Evolutionary conservation across 768 basidiomycete genomes (phyloP).

Genomic region (Trametes cinnabarina): DNA sequence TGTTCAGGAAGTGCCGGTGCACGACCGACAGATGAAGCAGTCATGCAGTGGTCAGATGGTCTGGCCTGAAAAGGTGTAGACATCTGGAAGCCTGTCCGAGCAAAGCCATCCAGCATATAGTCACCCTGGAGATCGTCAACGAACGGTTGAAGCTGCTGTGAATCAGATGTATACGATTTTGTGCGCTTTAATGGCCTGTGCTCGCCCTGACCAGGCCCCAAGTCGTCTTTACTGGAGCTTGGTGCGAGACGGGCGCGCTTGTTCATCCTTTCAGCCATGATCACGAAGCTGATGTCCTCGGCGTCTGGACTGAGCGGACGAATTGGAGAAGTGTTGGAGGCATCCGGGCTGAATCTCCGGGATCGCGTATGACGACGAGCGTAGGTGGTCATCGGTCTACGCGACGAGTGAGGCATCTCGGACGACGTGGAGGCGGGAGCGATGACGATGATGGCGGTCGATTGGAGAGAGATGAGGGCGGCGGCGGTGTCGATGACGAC

Average conservation of each 20-base stretch:
- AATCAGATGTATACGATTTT: slow-evolving; percentile 18
- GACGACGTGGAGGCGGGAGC: background rate
- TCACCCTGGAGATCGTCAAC: background rate
- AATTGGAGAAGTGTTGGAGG: slow-evolving; percentile 28
- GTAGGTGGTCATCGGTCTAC: slow-evolving; percentile 24
- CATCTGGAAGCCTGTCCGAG: background rate
- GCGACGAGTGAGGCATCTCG: slow-evolving; percentile 8
- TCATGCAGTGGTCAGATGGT: slow-evolving; percentile 15
- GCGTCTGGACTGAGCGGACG: slow-evolving; percentile 21
- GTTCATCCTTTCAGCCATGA: slow-evolving; percentile 46
- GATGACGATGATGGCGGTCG: slow-evolving; percentile 8
- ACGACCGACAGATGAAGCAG: slow-evolving; percentile 20
- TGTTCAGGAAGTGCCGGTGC: slow-evolving; percentile 28
- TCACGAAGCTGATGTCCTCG: slow-evolving; percentile 36
- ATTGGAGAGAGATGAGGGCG: slow-evolving; percentile 7
- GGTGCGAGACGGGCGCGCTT: slow-evolving; percentile 45
- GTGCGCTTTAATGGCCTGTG: slow-evolving; percentile 34
- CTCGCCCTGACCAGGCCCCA: background rate
- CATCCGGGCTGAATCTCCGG: background rate
- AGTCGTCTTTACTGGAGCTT: background rate
- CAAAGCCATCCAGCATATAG: slow-evolving; percentile 15
- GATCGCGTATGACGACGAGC: slow-evolving; percentile 19
- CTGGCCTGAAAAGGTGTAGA: slow-evolving; percentile 19
- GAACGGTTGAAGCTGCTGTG: slow-evolving; percentile 2
- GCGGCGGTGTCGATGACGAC: slow-evolving; percentile 20